These are phyloP conservation scores for Metschnikowia matae DNA, from an alignment of 805 yeast genomes.

Conservation along the genomic window DNA sequence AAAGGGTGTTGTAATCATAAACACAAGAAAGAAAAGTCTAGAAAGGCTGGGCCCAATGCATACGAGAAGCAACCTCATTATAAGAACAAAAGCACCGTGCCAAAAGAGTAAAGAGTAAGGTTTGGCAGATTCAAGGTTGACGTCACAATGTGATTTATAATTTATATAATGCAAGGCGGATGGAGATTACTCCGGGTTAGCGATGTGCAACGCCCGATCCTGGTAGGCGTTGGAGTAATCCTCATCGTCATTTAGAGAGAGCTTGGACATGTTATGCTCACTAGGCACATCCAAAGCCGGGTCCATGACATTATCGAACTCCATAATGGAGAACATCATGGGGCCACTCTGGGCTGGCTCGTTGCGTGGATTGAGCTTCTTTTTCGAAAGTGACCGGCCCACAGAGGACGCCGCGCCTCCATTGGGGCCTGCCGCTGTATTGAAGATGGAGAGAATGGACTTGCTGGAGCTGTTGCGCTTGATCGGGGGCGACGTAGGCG, in stretches of 20 bases:
- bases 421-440: constrained; percentile 6
- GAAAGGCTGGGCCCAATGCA: constrained; percentile 61
- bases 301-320: constrained; percentile 18
- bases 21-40: constrained; percentile 22
- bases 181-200: constrained; percentile 14
- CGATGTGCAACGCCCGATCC: constrained; percentile 17
- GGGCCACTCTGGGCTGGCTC: constrained; percentile 15
- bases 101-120: neutral
- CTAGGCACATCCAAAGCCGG: constrained; percentile 14
- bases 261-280: constrained; percentile 14
- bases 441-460: constrained; percentile 29
- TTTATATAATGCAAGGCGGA: neutral
- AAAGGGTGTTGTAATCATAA: constrained; percentile 1
- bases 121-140: neutral
- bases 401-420: constrained; percentile 18
- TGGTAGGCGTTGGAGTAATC: constrained; percentile 14
- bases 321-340: constrained; percentile 33
- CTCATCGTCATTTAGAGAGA: constrained; percentile 17
- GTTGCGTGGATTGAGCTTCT: constrained; percentile 23
- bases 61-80: constrained; percentile 79
- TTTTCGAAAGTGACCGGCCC: constrained; percentile 28
- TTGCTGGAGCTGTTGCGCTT: constrained; percentile 35
- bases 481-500: constrained; percentile 15
- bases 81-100: constrained; percentile 15
- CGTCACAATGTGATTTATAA: neutral